Conservation (phyloP, 2,329 filamentous ascomycete genomes). For the Botrytis medusae region DNA sequence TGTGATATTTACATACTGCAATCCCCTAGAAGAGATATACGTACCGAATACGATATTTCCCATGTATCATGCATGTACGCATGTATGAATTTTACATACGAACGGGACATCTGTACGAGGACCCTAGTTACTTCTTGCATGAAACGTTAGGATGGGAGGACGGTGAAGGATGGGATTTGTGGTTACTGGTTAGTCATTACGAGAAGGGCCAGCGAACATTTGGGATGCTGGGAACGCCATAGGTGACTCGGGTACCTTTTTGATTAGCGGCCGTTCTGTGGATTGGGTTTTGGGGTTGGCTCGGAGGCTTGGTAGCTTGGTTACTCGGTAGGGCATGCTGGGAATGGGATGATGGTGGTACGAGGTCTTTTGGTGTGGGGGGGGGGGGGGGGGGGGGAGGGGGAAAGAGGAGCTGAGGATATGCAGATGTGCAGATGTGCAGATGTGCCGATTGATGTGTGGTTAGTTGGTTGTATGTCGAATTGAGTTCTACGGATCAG, state of each 20-base stretch:
- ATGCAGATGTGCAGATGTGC: neutral
- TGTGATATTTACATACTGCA: neutral
- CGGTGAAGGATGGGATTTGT: constrained; percentile 3
- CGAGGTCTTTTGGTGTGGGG: neutral
- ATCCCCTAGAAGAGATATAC: neutral
- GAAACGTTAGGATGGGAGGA: constrained; percentile 6
- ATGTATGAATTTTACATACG: neutral
- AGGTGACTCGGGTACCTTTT: neutral
- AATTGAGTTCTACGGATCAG: neutral
- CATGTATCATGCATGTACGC: neutral
- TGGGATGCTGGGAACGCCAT: neutral
- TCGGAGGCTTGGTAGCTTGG: neutral
- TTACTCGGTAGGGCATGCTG: neutral
- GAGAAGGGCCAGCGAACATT: neutral
- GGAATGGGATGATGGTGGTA: neutral
- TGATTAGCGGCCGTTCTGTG: constrained; percentile 1
- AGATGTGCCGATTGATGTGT: neutral
- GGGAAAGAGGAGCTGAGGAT: neutral
- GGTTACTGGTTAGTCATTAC: neutral
- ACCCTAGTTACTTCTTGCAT: constrained; percentile 6
- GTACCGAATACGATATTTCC: neutral
- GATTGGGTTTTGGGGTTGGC: neutral
- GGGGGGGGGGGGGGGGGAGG: neutral
- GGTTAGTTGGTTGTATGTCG: neutral
- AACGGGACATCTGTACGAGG: neutral